These are phyloP conservation scores for Tolypocladium guangdongense DNA, from an alignment of 2,329 filamentous ascomycete species.

Conservation along the genomic window DNA sequence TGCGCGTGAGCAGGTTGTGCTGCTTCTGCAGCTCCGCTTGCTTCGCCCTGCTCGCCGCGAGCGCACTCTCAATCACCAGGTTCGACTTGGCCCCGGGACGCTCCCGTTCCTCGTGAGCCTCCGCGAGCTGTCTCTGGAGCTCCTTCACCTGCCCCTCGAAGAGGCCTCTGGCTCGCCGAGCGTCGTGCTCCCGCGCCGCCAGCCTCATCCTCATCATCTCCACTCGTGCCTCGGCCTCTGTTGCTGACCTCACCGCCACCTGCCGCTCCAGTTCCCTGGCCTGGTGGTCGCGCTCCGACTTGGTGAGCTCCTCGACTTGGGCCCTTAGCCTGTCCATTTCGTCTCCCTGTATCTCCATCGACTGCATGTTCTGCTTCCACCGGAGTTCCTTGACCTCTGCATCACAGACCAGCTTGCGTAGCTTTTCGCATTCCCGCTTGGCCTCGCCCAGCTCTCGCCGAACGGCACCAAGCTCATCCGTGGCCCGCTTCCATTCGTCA, in stretches of 20 bases:
- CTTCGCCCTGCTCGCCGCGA: conserved; percentile 41
- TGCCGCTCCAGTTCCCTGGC: conserved; percentile 51
- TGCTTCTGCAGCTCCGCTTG: conserved; percentile 44
- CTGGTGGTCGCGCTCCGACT: conserved; percentile 51
- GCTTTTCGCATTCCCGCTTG: conserved; percentile 49
- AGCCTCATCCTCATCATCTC: conserved; percentile 50
- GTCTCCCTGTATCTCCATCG: conserved; percentile 47
- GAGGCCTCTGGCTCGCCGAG: conserved; percentile 28
- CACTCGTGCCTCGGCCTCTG: conserved; percentile 46
- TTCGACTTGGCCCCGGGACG: conserved; percentile 18
- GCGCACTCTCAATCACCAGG: conserved; percentile 29
- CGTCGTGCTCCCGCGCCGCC: conserved; percentile 34
- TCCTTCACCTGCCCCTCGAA: conserved; percentile 37
- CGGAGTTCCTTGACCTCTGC: conserved; percentile 58
- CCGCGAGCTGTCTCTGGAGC: conserved; percentile 34
- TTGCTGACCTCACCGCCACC: conserved; percentile 43
- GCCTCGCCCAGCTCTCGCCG: conserved; percentile 46
- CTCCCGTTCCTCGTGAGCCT: conserved; percentile 20
- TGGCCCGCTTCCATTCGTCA: conserved; percentile 60
- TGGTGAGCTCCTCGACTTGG: conserved; percentile 50
- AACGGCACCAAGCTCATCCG: conserved; percentile 43
- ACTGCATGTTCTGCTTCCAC: conserved; percentile 51
- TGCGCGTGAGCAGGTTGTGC: conserved; percentile 36
- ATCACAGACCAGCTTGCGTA: conserved; percentile 55
- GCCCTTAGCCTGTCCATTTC: conserved; percentile 49